Conservation (phyloP, 1,284 basidiomycete genomes). For the Phylloporus sp. region DNA sequence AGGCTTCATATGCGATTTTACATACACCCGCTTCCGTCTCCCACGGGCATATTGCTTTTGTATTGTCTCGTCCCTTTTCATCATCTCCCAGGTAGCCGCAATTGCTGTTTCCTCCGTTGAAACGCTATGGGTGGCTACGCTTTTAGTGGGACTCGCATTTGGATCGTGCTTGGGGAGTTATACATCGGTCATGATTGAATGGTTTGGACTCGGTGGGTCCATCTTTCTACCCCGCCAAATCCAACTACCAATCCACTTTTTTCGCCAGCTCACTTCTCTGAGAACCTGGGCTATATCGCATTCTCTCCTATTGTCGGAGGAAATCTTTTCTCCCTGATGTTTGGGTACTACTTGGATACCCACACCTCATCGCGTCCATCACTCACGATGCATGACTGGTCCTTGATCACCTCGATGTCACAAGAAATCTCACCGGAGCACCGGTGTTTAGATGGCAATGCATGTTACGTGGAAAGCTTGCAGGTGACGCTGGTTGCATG, state of each 20-base stretch:
- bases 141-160: conserved; percentile 76
- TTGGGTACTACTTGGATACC: conserved; percentile 81
- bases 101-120: conserved; percentile 66
- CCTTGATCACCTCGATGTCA: conserved; percentile 6
- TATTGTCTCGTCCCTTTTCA: conserved; percentile 70
- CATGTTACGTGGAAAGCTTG: conserved; percentile 55
- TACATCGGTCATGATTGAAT: conserved; percentile 83
- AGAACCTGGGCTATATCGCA: conserved; percentile 89
- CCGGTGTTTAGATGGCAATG: conserved; percentile 55
- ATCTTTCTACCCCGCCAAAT: background rate
- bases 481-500: conserved; percentile 55
- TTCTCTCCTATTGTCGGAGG: conserved; percentile 84
- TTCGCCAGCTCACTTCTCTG: conserved; percentile 68
- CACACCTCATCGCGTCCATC: conserved; percentile 48
- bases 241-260: background rate
- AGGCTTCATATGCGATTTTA: conserved; percentile 80
- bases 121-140: conserved; percentile 79
- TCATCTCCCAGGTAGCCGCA: conserved; percentile 73
- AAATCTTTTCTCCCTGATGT: conserved; percentile 86
- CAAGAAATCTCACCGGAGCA: conserved; percentile 43
- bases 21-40: conserved; percentile 63
- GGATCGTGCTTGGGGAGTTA: conserved; percentile 83
- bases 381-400: conserved; percentile 6
- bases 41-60: conserved; percentile 78
- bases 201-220: conserved; percentile 80